phyloP scores from a whole-genome alignment of 1,139 yeast genomes.

The Lodderomyces jiufengensis region DNA sequence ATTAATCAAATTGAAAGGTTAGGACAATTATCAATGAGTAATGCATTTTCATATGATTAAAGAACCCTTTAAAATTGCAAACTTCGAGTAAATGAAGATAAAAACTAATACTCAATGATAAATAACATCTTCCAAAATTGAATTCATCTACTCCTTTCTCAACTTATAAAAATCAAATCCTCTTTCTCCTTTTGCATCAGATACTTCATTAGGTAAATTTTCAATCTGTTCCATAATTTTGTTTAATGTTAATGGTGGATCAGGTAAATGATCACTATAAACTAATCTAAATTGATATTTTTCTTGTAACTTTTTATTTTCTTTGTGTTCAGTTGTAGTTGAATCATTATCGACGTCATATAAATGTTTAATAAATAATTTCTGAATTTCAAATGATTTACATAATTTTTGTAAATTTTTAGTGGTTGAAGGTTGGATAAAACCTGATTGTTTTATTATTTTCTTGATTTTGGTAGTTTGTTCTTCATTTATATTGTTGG shows the following conservation, averaged over 20 bases:
- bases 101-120: no score
- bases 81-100: no score
- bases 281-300: slow-evolving; percentile 32
- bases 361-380: slow-evolving; percentile 42
- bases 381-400: slow-evolving; percentile 38
- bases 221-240: slow-evolving; percentile 20
- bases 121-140: no score
- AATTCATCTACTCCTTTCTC: background rate
- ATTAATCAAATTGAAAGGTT: no score
- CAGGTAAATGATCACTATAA: slow-evolving; percentile 29
- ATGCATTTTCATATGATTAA: no score
- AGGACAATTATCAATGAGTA: no score
- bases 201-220: slow-evolving; percentile 15
- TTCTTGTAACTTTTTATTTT: slow-evolving; percentile 11
- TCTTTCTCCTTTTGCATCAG: slow-evolving; percentile 27
- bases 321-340: background rate
- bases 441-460: slow-evolving; percentile 45
- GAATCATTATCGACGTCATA: slow-evolving; percentile 19
- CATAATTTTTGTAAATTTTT: slow-evolving; percentile 16
- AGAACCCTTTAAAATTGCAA: no score
- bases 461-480: slow-evolving; percentile 22
- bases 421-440: slow-evolving; percentile 17
- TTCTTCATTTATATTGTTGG: no score
- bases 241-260: slow-evolving; percentile 22
- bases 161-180: slow-evolving; percentile 2